Conservation (phyloP, 1,284 basidiomycete species). For the Fomitopsis betulina region DNA sequence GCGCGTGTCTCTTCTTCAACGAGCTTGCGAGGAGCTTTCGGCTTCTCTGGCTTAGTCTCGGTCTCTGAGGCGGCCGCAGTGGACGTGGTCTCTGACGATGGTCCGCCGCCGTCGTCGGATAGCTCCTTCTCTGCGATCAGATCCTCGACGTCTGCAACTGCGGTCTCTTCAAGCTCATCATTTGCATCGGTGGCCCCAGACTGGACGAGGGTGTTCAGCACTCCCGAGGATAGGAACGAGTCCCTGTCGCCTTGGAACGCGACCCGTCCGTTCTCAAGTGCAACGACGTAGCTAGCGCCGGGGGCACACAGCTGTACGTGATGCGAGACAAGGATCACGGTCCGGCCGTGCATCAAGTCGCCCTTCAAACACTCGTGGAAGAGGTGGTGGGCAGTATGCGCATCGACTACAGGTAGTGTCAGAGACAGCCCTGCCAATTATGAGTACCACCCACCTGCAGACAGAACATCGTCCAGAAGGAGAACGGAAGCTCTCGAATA, state of each 20-base stretch:
- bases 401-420: constrained; percentile 52
- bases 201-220: constrained; percentile 67
- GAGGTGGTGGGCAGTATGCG: constrained; percentile 85
- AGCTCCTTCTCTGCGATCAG: constrained; percentile 11
- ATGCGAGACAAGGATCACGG: constrained; percentile 86
- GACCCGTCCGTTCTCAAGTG: constrained; percentile 85
- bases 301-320: constrained; percentile 78
- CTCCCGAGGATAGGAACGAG: constrained; percentile 62
- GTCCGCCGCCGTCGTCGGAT: constrained; percentile 25
- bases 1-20: constrained; percentile 90
- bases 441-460: constrained; percentile 43
- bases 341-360: constrained; percentile 75
- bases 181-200: constrained; percentile 44
- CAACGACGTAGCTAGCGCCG: constrained; percentile 70
- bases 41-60: constrained; percentile 43
- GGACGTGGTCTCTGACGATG: constrained; percentile 47
- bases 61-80: constrained; percentile 34
- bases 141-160: constrained; percentile 21
- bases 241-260: constrained; percentile 67
- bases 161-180: constrained; percentile 28
- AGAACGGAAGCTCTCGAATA: constrained; percentile 88
- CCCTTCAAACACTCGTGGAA: constrained; percentile 82
- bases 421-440: neutral
- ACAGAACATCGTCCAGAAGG: constrained; percentile 87
- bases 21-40: constrained; percentile 77